These are phyloP conservation scores for Solanum sejunctum DNA, from an alignment of 257 asterid species.

Conservation along the genomic window DNA sequence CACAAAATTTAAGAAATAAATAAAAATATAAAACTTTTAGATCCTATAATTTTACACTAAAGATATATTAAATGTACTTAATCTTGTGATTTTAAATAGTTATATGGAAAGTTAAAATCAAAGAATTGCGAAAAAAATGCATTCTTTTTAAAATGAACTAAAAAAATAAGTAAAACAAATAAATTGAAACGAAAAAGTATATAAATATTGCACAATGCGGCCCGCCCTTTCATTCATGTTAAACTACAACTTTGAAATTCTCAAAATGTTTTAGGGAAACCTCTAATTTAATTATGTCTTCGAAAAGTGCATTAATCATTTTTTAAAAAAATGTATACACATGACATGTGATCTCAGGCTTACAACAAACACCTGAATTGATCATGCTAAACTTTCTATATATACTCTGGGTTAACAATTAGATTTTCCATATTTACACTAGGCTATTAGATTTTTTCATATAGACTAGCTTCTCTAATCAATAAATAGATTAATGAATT, in stretches of 20 bases:
- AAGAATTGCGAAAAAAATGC: accelerated
- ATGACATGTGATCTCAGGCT: not conserved
- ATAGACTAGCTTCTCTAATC: not conserved
- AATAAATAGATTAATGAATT: not conserved
- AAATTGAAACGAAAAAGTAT: not conserved
- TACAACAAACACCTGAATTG: not conserved
- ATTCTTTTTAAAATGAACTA: no score
- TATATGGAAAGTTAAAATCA: accelerated
- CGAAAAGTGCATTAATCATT: not conserved
- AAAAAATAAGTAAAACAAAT: not conserved
- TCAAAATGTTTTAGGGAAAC: not conserved
- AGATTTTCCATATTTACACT: not conserved
- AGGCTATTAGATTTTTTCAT: not conserved
- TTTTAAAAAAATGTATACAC: not conserved
- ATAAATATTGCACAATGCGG: not conserved
- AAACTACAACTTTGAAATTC: not conserved
- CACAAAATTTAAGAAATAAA: accelerated
- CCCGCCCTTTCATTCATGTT: not conserved
- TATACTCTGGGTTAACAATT: not conserved
- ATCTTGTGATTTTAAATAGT: not conserved
- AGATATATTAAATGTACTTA: not conserved
- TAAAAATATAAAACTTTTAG: not conserved
- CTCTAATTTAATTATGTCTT: not conserved
- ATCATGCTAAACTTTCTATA: not conserved
- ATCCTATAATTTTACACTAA: no score